Percentiles rank a stretch among this genome's conserved stretches.
Evolutionary conservation across 345 rosid species (phyloP).

Genomic region (Laguncularia racemosa): DNA sequence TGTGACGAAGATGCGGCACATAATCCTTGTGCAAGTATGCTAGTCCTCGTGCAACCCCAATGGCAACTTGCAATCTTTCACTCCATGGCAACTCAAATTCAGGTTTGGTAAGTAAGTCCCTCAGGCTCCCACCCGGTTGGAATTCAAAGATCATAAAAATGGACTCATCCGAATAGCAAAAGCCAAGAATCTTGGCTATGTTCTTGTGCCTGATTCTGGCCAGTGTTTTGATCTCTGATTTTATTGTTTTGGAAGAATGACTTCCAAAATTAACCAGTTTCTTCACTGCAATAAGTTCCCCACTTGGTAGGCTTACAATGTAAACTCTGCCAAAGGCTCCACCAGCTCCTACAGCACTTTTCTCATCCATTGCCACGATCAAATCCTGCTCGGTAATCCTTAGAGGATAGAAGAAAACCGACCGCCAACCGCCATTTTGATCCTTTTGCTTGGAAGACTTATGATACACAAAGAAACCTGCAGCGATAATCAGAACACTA

Average conservation of each 20-base stretch:
- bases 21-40: constrained; percentile 78
- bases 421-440: constrained; percentile 51
- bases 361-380: constrained; percentile 60
- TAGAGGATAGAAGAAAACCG: constrained; percentile 79
- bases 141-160: constrained; percentile 71
- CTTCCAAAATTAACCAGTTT: constrained; percentile 56
- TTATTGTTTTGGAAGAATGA: constrained; percentile 57
- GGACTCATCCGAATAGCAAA: constrained; percentile 66
- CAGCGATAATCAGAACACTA: constrained; percentile 38
- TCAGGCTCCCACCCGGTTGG: constrained; percentile 63
- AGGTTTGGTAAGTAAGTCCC: constrained; percentile 45
- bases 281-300: constrained; percentile 75
- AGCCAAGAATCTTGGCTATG: constrained; percentile 67
- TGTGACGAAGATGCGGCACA: constrained; percentile 64
- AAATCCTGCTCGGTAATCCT: constrained; percentile 68
- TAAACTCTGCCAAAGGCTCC: constrained; percentile 64
- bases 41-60: constrained; percentile 78
- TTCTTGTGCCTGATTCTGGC: constrained; percentile 85
- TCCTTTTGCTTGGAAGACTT: constrained; percentile 45
- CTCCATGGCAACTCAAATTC: constrained; percentile 61
- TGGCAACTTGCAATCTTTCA: constrained; percentile 66
- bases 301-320: constrained; percentile 54
- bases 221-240: constrained; percentile 71
- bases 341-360: constrained; percentile 41
- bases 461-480: constrained; percentile 41